These are phyloP conservation scores for Lasiodiplodia sp. DNA, from an alignment of 2,329 filamentous ascomycete genomes.

Conservation along the genomic window DNA sequence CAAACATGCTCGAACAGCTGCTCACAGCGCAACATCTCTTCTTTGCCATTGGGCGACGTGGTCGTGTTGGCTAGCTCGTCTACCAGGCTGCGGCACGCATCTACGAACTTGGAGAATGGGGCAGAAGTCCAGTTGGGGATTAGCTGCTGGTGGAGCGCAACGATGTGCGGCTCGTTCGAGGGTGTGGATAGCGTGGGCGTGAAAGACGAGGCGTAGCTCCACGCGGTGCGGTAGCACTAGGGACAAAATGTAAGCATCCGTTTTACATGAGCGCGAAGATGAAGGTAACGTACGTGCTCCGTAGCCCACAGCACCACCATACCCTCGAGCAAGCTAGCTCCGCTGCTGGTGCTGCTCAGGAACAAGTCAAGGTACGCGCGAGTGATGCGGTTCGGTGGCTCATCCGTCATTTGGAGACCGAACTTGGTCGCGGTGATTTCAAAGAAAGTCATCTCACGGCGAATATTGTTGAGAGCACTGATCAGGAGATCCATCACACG, in stretches of 20 bases:
- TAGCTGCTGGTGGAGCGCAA: constrained; percentile 57
- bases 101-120: constrained; percentile 58
- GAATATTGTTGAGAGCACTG: constrained; percentile 70
- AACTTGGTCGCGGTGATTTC: constrained; percentile 69
- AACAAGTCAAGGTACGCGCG: constrained; percentile 66
- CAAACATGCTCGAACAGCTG: constrained; percentile 57
- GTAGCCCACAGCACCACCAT: constrained; percentile 80
- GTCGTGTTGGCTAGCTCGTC: constrained; percentile 59
- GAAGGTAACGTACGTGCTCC: constrained; percentile 60
- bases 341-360: constrained; percentile 61
- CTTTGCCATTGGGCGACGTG: constrained; percentile 55
- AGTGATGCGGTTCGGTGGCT: constrained; percentile 57
- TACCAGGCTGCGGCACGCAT: constrained; percentile 56
- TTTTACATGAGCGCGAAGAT: not conserved
- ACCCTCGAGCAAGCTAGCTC: constrained; percentile 67
- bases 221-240: constrained; percentile 56
- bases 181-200: constrained; percentile 47
- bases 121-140: constrained; percentile 61
- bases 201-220: constrained; percentile 57
- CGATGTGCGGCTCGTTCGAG: constrained; percentile 52
- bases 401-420: constrained; percentile 59
- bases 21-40: constrained; percentile 57
- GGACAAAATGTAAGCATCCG: not conserved
- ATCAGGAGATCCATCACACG: constrained; percentile 69
- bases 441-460: constrained; percentile 73